Percentiles rank a stretch among this genome's conserved stretches.
Evolutionary conservation across 176 grass and related monocot species (phyloP).

Genomic region (Chloris gayana): DNA sequence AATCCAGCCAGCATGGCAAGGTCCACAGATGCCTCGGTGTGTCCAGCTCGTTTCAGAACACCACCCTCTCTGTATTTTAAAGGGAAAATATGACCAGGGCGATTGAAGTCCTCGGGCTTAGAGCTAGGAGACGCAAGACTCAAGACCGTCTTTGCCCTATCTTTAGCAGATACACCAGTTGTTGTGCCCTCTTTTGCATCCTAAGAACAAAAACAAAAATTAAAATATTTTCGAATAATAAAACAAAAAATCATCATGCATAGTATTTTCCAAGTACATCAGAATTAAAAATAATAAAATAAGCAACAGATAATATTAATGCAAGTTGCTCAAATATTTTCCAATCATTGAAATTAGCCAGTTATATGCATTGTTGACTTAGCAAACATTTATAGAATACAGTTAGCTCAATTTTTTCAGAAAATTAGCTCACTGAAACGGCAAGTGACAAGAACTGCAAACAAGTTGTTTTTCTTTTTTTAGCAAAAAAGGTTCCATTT

Average conservation of each 20-base stretch:
- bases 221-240: conserved; percentile 18
- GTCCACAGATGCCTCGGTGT: conserved; percentile 89
- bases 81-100: conserved; percentile 94
- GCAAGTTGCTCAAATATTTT: neutral
- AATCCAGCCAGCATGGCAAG: conserved; percentile 77
- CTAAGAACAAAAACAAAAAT: conserved; percentile 40
- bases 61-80: conserved; percentile 89
- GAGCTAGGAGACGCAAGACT: conserved; percentile 72
- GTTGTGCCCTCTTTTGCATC: conserved; percentile 88
- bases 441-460: neutral
- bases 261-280: too few relatives aligned
- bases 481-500: neutral
- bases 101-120: conserved; percentile 76
- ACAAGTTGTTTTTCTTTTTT: neutral
- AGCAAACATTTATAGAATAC: neutral
- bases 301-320: neutral
- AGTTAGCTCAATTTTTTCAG: neutral
- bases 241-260: neutral
- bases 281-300: neutral
- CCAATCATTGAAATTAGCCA: conserved; percentile 12
- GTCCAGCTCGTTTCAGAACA: conserved; percentile 90
- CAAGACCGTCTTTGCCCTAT: conserved; percentile 74
- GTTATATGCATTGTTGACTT: neutral
- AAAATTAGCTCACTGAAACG: neutral
- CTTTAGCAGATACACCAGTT: conserved; percentile 87